Percentiles rank a stretch among this genome's conserved stretches.
These are phyloP conservation scores for Mycena albidolilacea DNA, from an alignment of 768 basidiomycete genomes.

Conservation along the genomic window DNA sequence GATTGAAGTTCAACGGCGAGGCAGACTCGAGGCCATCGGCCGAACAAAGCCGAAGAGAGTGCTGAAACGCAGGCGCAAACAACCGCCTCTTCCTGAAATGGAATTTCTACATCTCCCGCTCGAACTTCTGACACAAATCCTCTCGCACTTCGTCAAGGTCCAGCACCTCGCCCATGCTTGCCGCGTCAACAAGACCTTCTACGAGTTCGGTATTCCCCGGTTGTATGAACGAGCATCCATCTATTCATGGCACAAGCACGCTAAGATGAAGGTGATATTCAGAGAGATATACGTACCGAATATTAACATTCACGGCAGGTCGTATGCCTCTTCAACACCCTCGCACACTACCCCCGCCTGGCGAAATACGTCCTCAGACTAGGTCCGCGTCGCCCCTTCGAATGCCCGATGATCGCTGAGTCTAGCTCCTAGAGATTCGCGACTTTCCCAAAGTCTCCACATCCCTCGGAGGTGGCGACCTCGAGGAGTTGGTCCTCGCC, in stretches of 20 bases:
- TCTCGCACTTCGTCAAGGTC: conserved; percentile 65
- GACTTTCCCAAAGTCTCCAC: conserved; percentile 85
- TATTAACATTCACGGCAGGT: conserved; percentile 61
- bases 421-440: conserved; percentile 68
- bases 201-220: conserved; percentile 60
- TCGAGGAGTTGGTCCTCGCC: conserved; percentile 57
- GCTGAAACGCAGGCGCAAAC: conserved; percentile 4
- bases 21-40: neutral
- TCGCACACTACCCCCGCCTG: conserved; percentile 67
- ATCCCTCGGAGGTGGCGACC: conserved; percentile 50
- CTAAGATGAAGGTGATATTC: conserved; percentile 67
- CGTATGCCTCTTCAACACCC: conserved; percentile 71
- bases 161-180: conserved; percentile 67
- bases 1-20: neutral
- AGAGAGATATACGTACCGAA: neutral
- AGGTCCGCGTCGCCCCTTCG: conserved; percentile 56
- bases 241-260: conserved; percentile 80
- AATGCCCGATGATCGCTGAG: conserved; percentile 5
- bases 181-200: conserved; percentile 72
- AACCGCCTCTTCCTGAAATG: conserved; percentile 48
- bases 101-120: conserved; percentile 72
- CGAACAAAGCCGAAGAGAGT: neutral
- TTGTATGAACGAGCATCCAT: conserved; percentile 75
- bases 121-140: conserved; percentile 73
- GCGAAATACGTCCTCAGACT: conserved; percentile 71